phyloP scores from a whole-genome alignment of 768 basidiomycete genomes.

The Xerocomellus chrysenteron region DNA sequence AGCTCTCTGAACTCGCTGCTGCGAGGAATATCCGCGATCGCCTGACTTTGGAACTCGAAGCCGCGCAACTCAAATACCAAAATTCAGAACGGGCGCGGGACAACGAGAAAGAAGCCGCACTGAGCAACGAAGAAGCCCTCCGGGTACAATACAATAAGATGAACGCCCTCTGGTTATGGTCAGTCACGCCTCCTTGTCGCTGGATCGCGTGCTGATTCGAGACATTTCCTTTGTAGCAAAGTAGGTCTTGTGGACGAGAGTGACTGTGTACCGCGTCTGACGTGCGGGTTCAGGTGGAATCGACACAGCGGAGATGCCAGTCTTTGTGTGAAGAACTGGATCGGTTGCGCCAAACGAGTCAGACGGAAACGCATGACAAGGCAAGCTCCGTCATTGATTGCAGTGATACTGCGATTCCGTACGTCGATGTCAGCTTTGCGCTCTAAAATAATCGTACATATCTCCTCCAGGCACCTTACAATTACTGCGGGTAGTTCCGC shows the following conservation, averaged over 20 bases:
- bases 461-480: not conserved
- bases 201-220: not conserved
- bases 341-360: not conserved
- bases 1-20: not conserved
- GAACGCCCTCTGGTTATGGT: constrained; percentile 1
- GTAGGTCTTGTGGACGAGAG: not conserved
- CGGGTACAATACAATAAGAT: not conserved
- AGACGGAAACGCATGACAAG: not conserved
- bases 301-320: not conserved
- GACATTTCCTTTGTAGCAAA: not conserved
- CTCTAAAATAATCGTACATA: not conserved
- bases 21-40: not conserved
- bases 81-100: not conserved
- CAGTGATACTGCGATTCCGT: not conserved
- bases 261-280: not conserved
- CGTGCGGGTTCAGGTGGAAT: not conserved
- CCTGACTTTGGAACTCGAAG: not conserved
- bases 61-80: not conserved
- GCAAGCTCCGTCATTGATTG: not conserved
- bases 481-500: too few relatives aligned
- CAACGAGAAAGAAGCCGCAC: not conserved
- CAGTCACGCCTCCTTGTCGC: not conserved
- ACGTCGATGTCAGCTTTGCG: not conserved
- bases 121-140: not conserved
- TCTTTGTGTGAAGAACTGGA: not conserved